Conservation (phyloP, 768 basidiomycete genomes). For the Kwoniella dejecticola region DNA sequence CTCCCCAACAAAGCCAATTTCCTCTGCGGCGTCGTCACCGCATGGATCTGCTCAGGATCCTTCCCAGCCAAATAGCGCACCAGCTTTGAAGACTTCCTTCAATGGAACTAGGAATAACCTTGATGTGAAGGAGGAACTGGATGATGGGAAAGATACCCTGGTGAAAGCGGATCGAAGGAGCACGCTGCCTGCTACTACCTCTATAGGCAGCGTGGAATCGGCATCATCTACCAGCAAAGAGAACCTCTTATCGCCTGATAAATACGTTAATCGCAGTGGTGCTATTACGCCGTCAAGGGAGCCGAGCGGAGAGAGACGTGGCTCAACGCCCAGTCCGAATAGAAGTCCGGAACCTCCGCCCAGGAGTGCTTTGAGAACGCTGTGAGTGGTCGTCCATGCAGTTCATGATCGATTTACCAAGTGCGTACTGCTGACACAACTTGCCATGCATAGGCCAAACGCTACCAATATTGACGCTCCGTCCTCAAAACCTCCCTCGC, state of each 20-base stretch:
- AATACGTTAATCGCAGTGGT: slow-evolving; percentile 2
- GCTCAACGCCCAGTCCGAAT: slow-evolving; percentile 23
- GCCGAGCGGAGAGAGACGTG: slow-evolving; percentile 6
- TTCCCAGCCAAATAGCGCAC: slow-evolving; percentile 27
- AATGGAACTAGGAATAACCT: slow-evolving; percentile 9
- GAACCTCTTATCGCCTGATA: slow-evolving; percentile 18
- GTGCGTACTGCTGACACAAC: too few relatives aligned
- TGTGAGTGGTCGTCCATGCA: too few relatives aligned
- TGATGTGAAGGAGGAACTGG: not conserved
- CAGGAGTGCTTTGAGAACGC: slow-evolving; percentile 30
- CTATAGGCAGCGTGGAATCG: slow-evolving; percentile 13
- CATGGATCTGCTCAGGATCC: not conserved
- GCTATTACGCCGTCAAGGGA: slow-evolving; percentile 4
- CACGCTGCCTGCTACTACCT: slow-evolving; percentile 31
- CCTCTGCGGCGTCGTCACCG: not conserved
- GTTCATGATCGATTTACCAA: too few relatives aligned
- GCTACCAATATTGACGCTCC: slow-evolving; percentile 3
- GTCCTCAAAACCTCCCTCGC: not conserved
- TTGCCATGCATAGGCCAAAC: not conserved
- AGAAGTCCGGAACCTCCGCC: slow-evolving; percentile 44
- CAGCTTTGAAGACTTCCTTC: slow-evolving; percentile 36
- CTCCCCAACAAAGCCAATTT: not conserved
- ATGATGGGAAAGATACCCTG: slow-evolving; percentile 23
- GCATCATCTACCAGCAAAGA: slow-evolving; percentile 7
- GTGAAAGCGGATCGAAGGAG: slow-evolving; percentile 22